Evolutionary conservation across 1,139 yeast genomes (phyloP), one percentile per base, ranked within the genome.

Genomic region (Suhomyces anneliseae): DNA sequence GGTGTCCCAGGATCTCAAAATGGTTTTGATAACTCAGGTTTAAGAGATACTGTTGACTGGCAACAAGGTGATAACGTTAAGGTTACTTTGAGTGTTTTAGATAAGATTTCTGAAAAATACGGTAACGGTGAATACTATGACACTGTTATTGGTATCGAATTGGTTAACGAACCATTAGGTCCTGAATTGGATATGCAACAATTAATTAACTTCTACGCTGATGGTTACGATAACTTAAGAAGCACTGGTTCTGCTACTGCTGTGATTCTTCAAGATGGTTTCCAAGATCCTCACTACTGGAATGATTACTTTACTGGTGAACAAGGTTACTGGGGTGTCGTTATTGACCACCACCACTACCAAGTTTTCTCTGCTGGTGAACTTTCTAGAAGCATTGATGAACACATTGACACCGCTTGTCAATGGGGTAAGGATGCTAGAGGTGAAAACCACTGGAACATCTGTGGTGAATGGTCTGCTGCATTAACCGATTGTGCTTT

Each of bases 1-100:
- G 98, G 98, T 48, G 95, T 90, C 29, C 95, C 97, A 41, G 98
- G 97, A n/a, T 87, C 96, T 19, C 98, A 92, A 69, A 92, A 92
- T 64, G 97, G 98, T 19, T 92, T 92, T 64, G 99, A 93, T 66
- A 92, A 92, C 70, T 89, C 97, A 9, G 99, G 99, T 19, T 70
- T 81, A 51, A 79, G 97, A 58, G 97, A 88, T 60, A 52, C 61
- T 7, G 59, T 78, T 48, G 71, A 72, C 8, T 90, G 86, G 81
- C 84, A 83, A 65, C 69, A 72, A 26, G 76, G 71, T 39, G 59
- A 69, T 54, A 82, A 86, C 58, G 68, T 74, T 39, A 69, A 78
- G 43, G 57, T 78, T 33, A 82, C 93, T 11, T 65, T 80, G 46
- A 69, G 74, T 39, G 84, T 81, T 1, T 67, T 83, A 56, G 60